Percentiles rank a stretch among this genome's conserved stretches.
Evolutionary conservation across 2,329 filamentous ascomycete species (phyloP).

Genomic region (Arthrinium puccinioides): DNA sequence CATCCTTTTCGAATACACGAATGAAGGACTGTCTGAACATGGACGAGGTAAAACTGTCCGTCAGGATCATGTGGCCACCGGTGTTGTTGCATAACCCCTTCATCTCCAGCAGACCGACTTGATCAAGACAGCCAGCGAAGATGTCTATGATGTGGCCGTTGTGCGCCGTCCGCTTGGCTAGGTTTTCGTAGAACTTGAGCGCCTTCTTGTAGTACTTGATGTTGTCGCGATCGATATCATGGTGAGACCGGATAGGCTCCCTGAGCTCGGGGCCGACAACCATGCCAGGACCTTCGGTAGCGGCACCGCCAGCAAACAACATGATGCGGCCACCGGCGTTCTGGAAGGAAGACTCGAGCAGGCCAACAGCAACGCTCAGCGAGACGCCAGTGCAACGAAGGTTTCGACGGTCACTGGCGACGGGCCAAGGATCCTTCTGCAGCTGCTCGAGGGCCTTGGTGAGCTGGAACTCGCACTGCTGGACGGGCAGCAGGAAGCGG

Average conservation of each 20-base stretch:
- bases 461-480: conserved; percentile 94
- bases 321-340: conserved; percentile 94
- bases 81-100: conserved; percentile 94
- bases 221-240: conserved; percentile 97
- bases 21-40: conserved; percentile 99
- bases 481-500: conserved; percentile 86
- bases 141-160: conserved; percentile 98
- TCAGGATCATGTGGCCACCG: conserved; percentile 95
- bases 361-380: conserved; percentile 86
- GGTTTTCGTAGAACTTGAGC: conserved; percentile 84
- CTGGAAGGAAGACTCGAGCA: conserved; percentile 91
- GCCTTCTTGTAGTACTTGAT: conserved; percentile 99
- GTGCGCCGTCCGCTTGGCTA: conserved; percentile 89
- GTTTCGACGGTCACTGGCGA: conserved; percentile 84
- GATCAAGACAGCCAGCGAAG: conserved; percentile 93
- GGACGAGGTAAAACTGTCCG: conserved; percentile 95
- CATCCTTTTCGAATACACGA: conserved; percentile 94
- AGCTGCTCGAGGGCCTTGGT: conserved; percentile 93
- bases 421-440: conserved; percentile 96
- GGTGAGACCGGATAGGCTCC: conserved; percentile 94
- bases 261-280: conserved; percentile 93
- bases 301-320: conserved; percentile 91
- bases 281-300: conserved; percentile 93
- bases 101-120: conserved; percentile 96
- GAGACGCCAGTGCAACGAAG: conserved; percentile 92